Base-by-base conservation (phyloP, 2,329 filamentous ascomycete genomes). In the Xylogone sp. region DNA sequence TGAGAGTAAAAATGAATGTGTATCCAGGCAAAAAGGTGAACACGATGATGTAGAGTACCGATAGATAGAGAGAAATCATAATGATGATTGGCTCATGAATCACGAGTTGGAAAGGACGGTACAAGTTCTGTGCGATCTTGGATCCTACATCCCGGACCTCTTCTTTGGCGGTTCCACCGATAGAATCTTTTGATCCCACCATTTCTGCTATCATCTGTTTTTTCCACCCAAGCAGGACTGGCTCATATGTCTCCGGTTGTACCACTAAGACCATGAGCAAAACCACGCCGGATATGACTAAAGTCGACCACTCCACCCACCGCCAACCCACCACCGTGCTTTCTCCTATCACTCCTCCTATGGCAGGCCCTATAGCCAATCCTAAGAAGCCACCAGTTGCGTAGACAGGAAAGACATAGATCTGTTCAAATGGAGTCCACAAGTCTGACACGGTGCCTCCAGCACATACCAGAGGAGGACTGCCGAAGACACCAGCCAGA, bases 1-100 rank as follows among this genome's bases (percentile, higher is more conserved):
- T 69, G 5, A 65, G 48, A 18, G 67, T 65, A 48, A 75, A 79
- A 45, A 79, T 72, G 49, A 70, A 76, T 0, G 69, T 66, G 60
- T 73, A 79, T 1, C 76, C 75, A 2, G 72, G 67, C 1, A 79
- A 64, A 48, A 78, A 77, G 0, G 73, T 76, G 58, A 79, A 80
- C 0, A 79, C 63, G 0, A 77, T 67, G 22, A 77, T 73, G 52
- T 80, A 79, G 1, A 78, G 56, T 1, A 78, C 68, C 0, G 71
- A 71, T 3, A 79, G 64, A 50, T 79, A 79, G 0, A 78, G 22
- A 0, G 71, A 69, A 55, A 78, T 67, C 3, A 72, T 62, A 2
- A 71, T 42, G 19, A 66, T 64, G 43, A 67, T 64, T 3, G 65
- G 65, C 53, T 67, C 64, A 20, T 54, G 50, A 27, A 49, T 53